Evolutionary conservation across 805 yeast species (phyloP), one percentile per base, ranked within the genome.

Genomic region (Starmerella apis): DNA sequence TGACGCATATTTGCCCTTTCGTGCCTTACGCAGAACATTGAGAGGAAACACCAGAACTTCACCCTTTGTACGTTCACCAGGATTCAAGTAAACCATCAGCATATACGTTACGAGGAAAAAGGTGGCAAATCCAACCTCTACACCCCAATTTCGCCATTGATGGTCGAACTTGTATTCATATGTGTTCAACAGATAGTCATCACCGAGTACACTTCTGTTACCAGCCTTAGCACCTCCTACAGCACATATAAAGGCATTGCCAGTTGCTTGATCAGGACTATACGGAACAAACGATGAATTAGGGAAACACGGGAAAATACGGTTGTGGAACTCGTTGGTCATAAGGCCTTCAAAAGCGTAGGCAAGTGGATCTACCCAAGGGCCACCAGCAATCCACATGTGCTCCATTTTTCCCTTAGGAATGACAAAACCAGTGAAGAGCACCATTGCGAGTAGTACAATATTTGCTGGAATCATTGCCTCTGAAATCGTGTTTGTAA

Each of bases 61-160:
- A 46, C 63, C 63, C 51, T 61, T 57, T 30, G 68, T 65, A 22
- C 64, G 63, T 28, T 58, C 33, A 48, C 62, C 58, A 60, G 64
- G 67, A 41, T 60, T 60, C 22, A 59, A 39, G 51, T 59, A 60
- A 6, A 59, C 61, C 22, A 47, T 35, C 42, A 58, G 9, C 59
- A 71, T 69, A 41, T 66, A 65, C 19, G 71, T 68, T 35, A 57
- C 52, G 52, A 65, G 55, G 56, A 66, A 71, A 54, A 69, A 73
- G 3, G 70, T 54, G 50, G 71, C 64, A 60, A 71, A 80, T 2
- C 75, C 85, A 60, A 79, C 62, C 52, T 76, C 52, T 52, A 81
- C 76, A 60, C 87, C 95, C 50, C 81, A 72, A 63, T 86, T 83
- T 69, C 94, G 78, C 95, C 95, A 86, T 45, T 75, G 72, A 64